Conservation (phyloP, 805 yeast species). For the Saturnispora zaruensis region DNA sequence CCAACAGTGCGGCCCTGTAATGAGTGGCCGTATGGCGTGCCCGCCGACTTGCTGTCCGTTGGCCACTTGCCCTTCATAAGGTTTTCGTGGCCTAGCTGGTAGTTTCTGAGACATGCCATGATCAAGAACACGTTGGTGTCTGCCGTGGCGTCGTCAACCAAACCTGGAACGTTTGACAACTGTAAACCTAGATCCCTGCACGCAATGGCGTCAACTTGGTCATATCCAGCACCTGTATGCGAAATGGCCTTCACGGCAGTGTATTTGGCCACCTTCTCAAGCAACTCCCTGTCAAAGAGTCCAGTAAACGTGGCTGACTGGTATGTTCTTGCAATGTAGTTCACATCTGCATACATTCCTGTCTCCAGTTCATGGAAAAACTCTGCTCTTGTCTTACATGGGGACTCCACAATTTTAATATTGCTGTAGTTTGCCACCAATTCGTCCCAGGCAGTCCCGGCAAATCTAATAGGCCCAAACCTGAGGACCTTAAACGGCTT, state of each 20-base stretch:
- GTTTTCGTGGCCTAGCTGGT: conserved; percentile 47
- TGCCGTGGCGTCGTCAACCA: conserved; percentile 50
- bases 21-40: conserved; percentile 59
- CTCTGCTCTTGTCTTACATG: conserved; percentile 33
- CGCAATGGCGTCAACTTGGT: conserved; percentile 38
- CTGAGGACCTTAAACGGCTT: conserved; percentile 54
- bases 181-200: conserved; percentile 35
- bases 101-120: conserved; percentile 46
- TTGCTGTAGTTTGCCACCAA: conserved; percentile 20
- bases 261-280: conserved; percentile 26
- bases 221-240: conserved; percentile 54
- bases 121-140: conserved; percentile 47
- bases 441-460: conserved; percentile 53
- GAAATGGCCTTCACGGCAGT: conserved; percentile 34
- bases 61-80: conserved; percentile 60
- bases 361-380: conserved; percentile 32
- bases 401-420: conserved; percentile 39
- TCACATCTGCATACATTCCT: conserved; percentile 30
- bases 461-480: conserved; percentile 53
- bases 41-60: conserved; percentile 31
- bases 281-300: conserved; percentile 36
- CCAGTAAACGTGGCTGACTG: conserved; percentile 33
- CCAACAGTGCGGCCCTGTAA: conserved; percentile 73
- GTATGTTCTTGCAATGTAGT: conserved; percentile 35
- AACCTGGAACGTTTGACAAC: conserved; percentile 43